These are phyloP conservation scores for Akebia trifoliata DNA, from an alignment of 164 flowering plant genomes.

Conservation along the genomic window DNA sequence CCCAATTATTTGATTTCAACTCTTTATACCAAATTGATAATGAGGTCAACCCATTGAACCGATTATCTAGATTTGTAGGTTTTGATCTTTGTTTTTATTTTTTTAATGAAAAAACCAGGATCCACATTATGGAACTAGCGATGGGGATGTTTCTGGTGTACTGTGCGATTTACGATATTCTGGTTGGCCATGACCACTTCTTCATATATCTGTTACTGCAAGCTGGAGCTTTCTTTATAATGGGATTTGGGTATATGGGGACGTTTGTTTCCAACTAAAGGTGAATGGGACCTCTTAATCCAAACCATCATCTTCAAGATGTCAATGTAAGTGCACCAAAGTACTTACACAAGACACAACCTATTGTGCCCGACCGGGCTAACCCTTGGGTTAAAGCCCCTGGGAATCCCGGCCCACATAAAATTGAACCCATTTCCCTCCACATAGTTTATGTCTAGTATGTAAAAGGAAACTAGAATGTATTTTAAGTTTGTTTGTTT, in stretches of 20 bases:
- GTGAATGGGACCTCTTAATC: no score
- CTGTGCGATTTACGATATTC: slow-evolving; percentile 48
- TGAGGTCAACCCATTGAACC: neutral
- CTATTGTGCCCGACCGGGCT: no score
- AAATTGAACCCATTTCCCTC: no score
- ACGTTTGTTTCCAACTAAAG: slow-evolving; percentile 40
- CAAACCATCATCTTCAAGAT: no score
- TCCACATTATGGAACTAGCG: slow-evolving; percentile 45
- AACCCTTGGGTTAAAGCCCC: no score
- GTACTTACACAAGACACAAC: no score
- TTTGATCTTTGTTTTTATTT: neutral
- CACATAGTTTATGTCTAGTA: no score
- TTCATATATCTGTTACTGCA: slow-evolving; percentile 51
- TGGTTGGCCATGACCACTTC: slow-evolving; percentile 39
- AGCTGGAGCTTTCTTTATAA: slow-evolving; percentile 53
- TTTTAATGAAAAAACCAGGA: slow-evolving; percentile 25
- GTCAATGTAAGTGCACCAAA: no score
- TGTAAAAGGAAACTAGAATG: no score
- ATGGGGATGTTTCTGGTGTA: slow-evolving; percentile 48
- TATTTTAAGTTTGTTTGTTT: no score
- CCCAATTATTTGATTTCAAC: neutral
- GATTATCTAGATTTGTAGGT: neutral
- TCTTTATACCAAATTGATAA: neutral
- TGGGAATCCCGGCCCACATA: no score
- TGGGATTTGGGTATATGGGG: slow-evolving; percentile 60